Percentiles rank a stretch among this genome's conserved stretches.
Conservation (phyloP, 192 early-diverging fungal species). For the Entomortierella lignicola region DNA sequence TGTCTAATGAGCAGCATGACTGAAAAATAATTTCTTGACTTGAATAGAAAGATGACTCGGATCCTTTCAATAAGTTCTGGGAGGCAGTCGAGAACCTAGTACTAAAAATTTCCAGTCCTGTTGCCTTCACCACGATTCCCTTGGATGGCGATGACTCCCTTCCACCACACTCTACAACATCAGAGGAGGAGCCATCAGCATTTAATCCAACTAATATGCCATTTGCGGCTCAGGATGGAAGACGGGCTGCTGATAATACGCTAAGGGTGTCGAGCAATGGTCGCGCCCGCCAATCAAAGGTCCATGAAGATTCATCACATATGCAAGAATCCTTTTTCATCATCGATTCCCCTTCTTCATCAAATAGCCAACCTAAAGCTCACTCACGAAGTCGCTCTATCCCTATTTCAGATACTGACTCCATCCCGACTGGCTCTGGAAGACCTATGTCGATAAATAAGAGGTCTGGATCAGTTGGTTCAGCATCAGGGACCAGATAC, state of each 20-base stretch:
- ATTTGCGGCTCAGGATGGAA: not conserved
- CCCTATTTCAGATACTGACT: slow-evolving; percentile 7
- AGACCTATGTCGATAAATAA: not conserved
- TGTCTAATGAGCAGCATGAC: not conserved
- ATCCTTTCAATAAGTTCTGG: slow-evolving; percentile 89
- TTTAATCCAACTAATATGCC: slow-evolving; percentile 2
- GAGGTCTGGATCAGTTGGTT: not conserved
- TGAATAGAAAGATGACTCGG: slow-evolving; percentile 70
- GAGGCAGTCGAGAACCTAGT: slow-evolving; percentile 79
- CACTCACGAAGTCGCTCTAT: slow-evolving; percentile 6
- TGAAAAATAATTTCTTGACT: not conserved
- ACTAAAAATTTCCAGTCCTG: slow-evolving; percentile 75
- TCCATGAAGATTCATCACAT: slow-evolving; percentile 31
- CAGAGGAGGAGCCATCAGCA: slow-evolving; percentile 26
- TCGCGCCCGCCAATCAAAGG: not conserved
- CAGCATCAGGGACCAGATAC: not conserved
- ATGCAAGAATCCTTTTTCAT: slow-evolving; percentile 70
- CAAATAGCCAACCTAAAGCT: not conserved
- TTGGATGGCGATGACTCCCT: slow-evolving; percentile 57
- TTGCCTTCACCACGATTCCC: slow-evolving; percentile 71
- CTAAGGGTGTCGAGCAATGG: not conserved
- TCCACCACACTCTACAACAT: slow-evolving; percentile 11
- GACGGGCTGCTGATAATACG: not conserved
- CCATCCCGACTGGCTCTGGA: not conserved
- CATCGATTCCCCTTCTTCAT: slow-evolving; percentile 24